phyloP scores from a whole-genome alignment of 257 asterid species.

The Fraxinus pennsylvanica region DNA sequence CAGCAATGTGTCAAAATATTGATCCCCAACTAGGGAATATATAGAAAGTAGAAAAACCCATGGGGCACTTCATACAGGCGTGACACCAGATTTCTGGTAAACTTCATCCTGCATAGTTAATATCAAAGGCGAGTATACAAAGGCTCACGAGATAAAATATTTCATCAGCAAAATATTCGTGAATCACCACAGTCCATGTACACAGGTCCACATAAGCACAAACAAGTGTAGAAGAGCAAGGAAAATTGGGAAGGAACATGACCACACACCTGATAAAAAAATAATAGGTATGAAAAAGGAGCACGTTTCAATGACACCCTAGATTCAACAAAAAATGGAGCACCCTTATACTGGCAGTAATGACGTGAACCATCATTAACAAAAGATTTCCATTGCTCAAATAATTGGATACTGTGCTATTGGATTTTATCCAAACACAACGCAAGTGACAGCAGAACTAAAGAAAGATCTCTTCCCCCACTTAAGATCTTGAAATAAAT shows the following conservation, averaged over 20 bases:
- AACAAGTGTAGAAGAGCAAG: neutral
- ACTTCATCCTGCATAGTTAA: neutral
- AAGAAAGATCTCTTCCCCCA: neutral
- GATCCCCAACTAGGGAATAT: too few species aligned
- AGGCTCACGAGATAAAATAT: neutral
- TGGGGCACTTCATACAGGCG: too few species aligned
- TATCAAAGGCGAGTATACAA: too few species aligned
- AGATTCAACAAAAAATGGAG: neutral
- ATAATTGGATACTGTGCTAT: neutral
- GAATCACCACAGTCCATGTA: neutral
- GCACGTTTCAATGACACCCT: neutral
- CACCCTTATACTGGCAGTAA: neutral
- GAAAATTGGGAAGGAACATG: neutral
- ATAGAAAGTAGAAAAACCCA: too few species aligned
- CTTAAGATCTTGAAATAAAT: constrained; percentile 3
- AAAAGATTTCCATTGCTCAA: constrained; percentile 2
- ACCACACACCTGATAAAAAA: neutral
- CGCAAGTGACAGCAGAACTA: neutral
- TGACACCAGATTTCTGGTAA: too few species aligned
- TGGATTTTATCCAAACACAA: neutral
- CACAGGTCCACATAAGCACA: neutral
- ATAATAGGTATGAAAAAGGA: neutral
- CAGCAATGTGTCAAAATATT: too few species aligned
- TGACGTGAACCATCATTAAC: neutral
- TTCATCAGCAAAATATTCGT: neutral